phyloP scores from a whole-genome alignment of 1,284 basidiomycete genomes.

The Austroboletus niveus region DNA sequence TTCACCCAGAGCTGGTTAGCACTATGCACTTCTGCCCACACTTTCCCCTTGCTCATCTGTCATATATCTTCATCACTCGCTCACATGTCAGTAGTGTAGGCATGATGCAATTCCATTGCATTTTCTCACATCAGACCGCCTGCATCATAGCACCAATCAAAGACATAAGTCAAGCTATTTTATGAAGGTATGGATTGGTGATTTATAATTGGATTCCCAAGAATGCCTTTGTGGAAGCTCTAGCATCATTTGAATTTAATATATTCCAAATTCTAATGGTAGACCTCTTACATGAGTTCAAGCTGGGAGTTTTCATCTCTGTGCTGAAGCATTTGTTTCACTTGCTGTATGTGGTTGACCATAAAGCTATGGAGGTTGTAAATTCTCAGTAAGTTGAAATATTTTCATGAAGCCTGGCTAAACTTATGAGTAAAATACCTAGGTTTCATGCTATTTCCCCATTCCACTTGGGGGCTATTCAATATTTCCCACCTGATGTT shows the following conservation, averaged over 20 bases:
- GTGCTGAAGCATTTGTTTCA: background rate
- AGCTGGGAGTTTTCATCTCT: background rate
- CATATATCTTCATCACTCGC: no score
- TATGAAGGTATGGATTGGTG: no score
- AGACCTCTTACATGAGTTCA: background rate
- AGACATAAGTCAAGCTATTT: no score
- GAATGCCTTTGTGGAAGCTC: background rate
- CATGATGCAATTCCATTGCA: no score
- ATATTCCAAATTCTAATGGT: background rate
- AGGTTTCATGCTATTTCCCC: background rate
- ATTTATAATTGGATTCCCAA: background rate
- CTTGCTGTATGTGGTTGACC: background rate
- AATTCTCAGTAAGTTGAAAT: background rate
- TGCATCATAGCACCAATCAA: no score
- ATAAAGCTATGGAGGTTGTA: background rate
- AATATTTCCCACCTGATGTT: background rate
- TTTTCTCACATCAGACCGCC: no score
- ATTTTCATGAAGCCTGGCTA: background rate
- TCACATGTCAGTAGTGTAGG: no score
- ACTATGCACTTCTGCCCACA: no score
- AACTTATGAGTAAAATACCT: background rate
- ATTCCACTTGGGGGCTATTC: background rate
- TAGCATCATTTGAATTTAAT: background rate
- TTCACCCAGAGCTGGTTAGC: no score
- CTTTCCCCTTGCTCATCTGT: no score